phyloP scores from a whole-genome alignment of 2,329 filamentous ascomycete species.

The Xylaria arbuscula region DNA sequence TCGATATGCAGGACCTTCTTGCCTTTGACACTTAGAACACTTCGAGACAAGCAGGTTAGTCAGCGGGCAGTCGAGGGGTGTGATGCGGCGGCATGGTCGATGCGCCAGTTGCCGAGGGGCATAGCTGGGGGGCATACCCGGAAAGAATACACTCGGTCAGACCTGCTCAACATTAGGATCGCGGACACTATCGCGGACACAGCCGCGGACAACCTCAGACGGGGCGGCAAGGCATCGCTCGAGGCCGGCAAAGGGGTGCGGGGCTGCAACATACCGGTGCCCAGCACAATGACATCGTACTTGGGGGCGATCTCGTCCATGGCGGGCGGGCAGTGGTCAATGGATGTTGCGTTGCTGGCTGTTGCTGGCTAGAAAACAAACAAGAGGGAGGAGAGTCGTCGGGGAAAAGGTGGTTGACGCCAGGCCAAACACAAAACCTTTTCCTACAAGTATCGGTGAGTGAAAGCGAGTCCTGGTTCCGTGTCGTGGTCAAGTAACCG shows the following conservation, averaged over 20 bases:
- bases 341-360: slow-evolving; percentile 37
- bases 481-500: slow-evolving; percentile 25
- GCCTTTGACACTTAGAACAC: slow-evolving; percentile 96
- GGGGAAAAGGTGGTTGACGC: slow-evolving; percentile 36
- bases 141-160: slow-evolving; percentile 99
- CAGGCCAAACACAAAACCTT: slow-evolving; percentile 42
- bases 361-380: background rate
- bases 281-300: slow-evolving; percentile 98
- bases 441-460: slow-evolving; percentile 49
- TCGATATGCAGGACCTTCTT: slow-evolving; percentile 99
- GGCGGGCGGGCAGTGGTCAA: slow-evolving; percentile 56
- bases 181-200: background rate
- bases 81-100: slow-evolving; percentile 21
- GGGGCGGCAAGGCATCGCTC: slow-evolving; percentile 27
- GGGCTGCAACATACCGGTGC: slow-evolving; percentile 78
- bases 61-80: slow-evolving; percentile 10
- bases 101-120: slow-evolving; percentile 10
- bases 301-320: slow-evolving; percentile 99
- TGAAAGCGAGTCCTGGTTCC: slow-evolving; percentile 31
- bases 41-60: slow-evolving; percentile 51
- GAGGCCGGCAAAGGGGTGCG: slow-evolving; percentile 44
- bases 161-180: slow-evolving; percentile 64
- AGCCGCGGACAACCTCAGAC: slow-evolving; percentile 28
- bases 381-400: slow-evolving; percentile 39
- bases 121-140: slow-evolving; percentile 71